phyloP scores from a whole-genome alignment of 441 rosid species.

The Erysimum pusillum region DNA sequence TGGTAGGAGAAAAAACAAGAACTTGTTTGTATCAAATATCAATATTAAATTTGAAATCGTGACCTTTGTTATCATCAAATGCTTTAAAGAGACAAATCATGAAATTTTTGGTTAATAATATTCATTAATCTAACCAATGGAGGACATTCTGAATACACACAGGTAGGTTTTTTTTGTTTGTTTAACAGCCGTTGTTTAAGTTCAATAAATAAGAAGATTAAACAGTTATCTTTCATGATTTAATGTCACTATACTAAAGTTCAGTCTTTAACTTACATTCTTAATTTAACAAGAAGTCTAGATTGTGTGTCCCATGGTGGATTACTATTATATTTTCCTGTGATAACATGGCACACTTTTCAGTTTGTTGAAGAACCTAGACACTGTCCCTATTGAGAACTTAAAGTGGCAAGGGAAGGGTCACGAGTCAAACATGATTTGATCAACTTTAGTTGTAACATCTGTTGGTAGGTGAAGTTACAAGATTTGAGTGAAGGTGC shows the following conservation, averaged over 20 bases:
- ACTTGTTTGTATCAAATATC: not conserved
- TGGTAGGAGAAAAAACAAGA: too few species aligned
- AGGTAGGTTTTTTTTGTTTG: too few species aligned
- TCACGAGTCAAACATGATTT: conserved; percentile 9
- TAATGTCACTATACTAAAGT: not conserved
- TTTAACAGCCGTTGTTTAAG: too few species aligned
- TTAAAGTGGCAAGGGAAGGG: not conserved
- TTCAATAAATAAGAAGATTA: too few species aligned
- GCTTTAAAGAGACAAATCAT: too few species aligned
- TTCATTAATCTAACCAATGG: not conserved
- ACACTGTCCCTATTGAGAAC: not conserved
- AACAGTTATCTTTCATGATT: too few species aligned
- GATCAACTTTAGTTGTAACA: not conserved
- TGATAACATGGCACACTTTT: not conserved
- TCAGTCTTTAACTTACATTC: not conserved
- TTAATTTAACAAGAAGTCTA: not conserved
- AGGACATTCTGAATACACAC: not conserved
- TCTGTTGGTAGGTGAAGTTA: conserved; percentile 5
- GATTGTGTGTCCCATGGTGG: not conserved
- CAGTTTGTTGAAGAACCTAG: not conserved
- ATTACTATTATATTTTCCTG: not conserved
- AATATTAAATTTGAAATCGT: too few species aligned
- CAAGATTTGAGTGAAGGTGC: conserved; percentile 2
- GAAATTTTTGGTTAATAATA: too few species aligned
- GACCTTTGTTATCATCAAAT: too few species aligned